Base-by-base conservation (phyloP, 2,329 filamentous ascomycete genomes). In the Mycosphaerelloides madeirae region DNA sequence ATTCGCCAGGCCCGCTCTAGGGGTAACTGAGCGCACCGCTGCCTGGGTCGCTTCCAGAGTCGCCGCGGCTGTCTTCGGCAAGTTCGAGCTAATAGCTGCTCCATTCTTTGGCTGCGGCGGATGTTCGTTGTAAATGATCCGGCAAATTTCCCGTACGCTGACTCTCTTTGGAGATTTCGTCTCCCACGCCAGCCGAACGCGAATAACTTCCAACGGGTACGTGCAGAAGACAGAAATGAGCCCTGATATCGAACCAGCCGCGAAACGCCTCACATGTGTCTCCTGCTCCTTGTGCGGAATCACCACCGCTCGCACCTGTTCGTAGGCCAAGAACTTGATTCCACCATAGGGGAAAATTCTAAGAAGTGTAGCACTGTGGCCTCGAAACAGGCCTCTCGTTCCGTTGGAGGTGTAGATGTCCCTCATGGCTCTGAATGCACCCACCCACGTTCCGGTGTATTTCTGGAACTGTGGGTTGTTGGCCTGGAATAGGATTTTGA, bases 401-500 rank as follows among this genome's bases (percentile, higher is more conserved):
- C 93, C 93, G 51, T 94, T 85, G 35, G 80, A 73, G 18, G 67
- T 70, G 58, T 93, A 87, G 52, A 98, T 97, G 58, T 90, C 85
- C 55, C 79, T 78, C 67, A 97, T 85, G 19, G 93, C 90, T 14
- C 77, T 77, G n/a, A 80, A 78, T 15, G 95, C 81, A 38, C 93
- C 93, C 44, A 80, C 78, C 85, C 90, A 96, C 32, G 85, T 89
- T 31, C 89, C 87, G 1, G 87, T 82, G 65, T 97, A 98, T 69
- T 95, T 95, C 42, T 85, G 79, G 65, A 95, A 98, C 56, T 93
- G 84, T 3, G 93, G 93, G 61, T 93, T 96, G 61, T 85, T 88
- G 41, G 93, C 85, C 67, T 98, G 93, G 71, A 98, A 97, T 44
- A 98, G 84, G 62, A 98, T 98, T 71, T 98, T 98, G 61, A 98